These are phyloP conservation scores for Dryas alaskensis DNA, from an alignment of 306 rosid species.

Conservation along the genomic window DNA sequence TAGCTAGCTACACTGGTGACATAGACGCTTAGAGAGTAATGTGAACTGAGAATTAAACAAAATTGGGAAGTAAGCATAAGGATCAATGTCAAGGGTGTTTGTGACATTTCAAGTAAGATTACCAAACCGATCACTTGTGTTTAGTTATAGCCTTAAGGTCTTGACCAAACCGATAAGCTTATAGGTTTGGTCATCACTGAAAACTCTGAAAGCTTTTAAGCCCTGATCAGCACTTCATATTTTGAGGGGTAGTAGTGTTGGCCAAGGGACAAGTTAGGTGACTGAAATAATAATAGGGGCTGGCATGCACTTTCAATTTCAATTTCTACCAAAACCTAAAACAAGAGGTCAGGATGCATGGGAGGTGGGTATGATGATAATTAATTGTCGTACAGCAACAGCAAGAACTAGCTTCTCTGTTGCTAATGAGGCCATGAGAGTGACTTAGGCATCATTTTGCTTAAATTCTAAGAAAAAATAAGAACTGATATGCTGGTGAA, in stretches of 20 bases:
- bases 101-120: slow-evolving; percentile 20
- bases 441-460: background rate
- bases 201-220: background rate
- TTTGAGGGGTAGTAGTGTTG: slow-evolving; percentile 25
- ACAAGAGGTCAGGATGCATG: background rate
- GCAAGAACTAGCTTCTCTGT: too few species aligned
- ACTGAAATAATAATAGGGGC: background rate
- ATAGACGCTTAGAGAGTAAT: background rate
- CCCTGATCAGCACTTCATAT: slow-evolving; percentile 23
- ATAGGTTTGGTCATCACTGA: background rate
- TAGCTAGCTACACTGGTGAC: background rate
- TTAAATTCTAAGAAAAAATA: background rate
- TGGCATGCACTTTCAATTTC: background rate
- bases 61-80: background rate
- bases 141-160: background rate
- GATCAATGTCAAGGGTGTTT: background rate
- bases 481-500: too few species aligned
- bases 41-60: background rate
- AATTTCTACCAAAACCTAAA: background rate
- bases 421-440: too few species aligned
- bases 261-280: slow-evolving; percentile 21
- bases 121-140: background rate
- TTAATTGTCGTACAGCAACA: background rate
- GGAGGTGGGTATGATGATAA: background rate
- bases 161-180: too few species aligned